Conservation (phyloP, 805 yeast species). For the Barnettozyma sucrosica region DNA sequence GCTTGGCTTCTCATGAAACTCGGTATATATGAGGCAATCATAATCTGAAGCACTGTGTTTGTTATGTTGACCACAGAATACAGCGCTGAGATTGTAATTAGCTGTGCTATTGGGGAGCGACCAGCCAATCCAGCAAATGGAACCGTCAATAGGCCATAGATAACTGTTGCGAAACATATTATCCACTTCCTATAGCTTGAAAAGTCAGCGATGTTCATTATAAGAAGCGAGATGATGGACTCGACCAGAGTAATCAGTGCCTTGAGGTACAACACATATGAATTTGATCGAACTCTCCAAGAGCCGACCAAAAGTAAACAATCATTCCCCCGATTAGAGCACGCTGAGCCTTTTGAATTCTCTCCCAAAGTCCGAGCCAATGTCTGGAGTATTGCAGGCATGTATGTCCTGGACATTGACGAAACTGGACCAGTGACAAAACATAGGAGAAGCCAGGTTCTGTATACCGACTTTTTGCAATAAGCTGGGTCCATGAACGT, state of each 20-base stretch:
- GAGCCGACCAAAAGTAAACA: slow-evolving; percentile 34
- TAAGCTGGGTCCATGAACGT: slow-evolving; percentile 1
- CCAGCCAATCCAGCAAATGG: slow-evolving; percentile 32
- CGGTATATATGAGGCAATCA: slow-evolving; percentile 38
- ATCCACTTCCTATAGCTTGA: slow-evolving; percentile 32
- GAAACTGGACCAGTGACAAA: slow-evolving; percentile 39
- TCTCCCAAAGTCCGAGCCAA: slow-evolving; percentile 30
- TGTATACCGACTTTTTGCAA: slow-evolving; percentile 17
- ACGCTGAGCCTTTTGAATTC: slow-evolving; percentile 23
- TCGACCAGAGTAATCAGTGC: slow-evolving; percentile 36
- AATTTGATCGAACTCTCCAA: slow-evolving; percentile 30
- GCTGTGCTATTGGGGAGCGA: slow-evolving; percentile 14
- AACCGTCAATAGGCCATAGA: slow-evolving; percentile 31
- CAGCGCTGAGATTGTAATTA: slow-evolving; percentile 27
- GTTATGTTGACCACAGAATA: slow-evolving; percentile 29
- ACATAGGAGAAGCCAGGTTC: slow-evolving; percentile 35
- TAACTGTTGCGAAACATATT: slow-evolving; percentile 27
- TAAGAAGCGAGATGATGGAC: slow-evolving; percentile 30
- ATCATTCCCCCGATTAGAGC: slow-evolving; percentile 30
- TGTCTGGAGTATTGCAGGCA: slow-evolving; percentile 37
- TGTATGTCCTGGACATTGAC: slow-evolving; percentile 35
- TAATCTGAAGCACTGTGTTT: slow-evolving; percentile 31
- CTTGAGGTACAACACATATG: slow-evolving; percentile 33
- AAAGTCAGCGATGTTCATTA: slow-evolving; percentile 38
- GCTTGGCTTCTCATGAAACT: slow-evolving; percentile 33